Evolutionary conservation across 805 yeast species (phyloP), one percentile per base, ranked within the genome.

Genomic region (Sporopachydermia quercuum): DNA sequence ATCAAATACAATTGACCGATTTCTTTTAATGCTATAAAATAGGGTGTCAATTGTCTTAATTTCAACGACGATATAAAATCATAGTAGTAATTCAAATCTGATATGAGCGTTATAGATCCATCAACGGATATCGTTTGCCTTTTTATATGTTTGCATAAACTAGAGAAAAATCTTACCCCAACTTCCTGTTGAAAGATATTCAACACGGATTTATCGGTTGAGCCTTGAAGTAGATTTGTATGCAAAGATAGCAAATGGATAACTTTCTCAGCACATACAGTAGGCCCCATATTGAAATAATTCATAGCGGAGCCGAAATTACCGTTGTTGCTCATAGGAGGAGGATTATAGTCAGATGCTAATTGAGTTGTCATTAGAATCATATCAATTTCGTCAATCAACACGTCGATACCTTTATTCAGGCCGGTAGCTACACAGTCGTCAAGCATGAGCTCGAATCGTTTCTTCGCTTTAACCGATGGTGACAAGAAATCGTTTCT

Each of bases 181-280:
- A 89, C 77, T 51, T 91, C 98, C 53, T 87, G 94, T 49, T 87
- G 91, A 53, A 86, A 91, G 0, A 89, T 93, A 48, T 87, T 97
- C 17, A 87, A 70, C 8, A 93, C 78, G 1, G 85, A 71, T 52
- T 79, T 83, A 41, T 89, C 97, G 1, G 96, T 83, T 3, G 91
- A 71, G 2, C 86, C 94, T 14, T 71, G 74, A 36, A 89, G 60
- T 42, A 87, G 60, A 42, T 71, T 73, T 44, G 87, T 74, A 53
- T 89, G 94, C 13, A 76, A 72, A 8, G 71, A 70, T 41, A 91
- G 56, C 16, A 87, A 63, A 15, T 65, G 61, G 2, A 84, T 73
- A 3, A 73, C 76, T 42, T 72, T 70, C 6, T 49, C 49, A 0
- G 94, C 91, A 42, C 93, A 83, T 23, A 60, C 61, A 0, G 94